Conservation (phyloP, 139 green algal species). For the Tetradesmus obliquus region DNA sequence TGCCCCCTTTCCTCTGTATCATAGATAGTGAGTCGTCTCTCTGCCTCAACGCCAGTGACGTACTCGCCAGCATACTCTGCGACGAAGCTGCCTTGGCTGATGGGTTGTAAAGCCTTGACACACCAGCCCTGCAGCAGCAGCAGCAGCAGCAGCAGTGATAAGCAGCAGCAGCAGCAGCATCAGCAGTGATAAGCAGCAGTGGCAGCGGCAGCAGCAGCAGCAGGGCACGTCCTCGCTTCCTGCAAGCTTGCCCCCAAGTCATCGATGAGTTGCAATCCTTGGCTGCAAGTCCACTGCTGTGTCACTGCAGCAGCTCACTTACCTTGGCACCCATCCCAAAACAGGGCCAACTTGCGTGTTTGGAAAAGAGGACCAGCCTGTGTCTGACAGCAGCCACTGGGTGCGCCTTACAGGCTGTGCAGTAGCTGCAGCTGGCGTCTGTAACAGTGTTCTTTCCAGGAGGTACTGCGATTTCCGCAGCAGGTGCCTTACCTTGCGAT, state of each 20-base stretch:
- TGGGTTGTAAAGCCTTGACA: constrained; percentile 29
- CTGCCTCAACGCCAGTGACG: constrained; percentile 53
- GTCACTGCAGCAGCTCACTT: background rate
- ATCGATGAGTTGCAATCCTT: background rate
- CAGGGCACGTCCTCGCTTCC: too few relatives aligned
- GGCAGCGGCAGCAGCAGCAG: background rate
- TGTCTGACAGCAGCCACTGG: background rate
- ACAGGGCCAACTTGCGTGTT: background rate
- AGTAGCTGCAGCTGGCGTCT: background rate
- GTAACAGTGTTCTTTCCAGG: background rate
- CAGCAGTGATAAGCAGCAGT: background rate
- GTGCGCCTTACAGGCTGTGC: background rate
- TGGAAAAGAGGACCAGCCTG: background rate
- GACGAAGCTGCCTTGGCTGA: constrained; percentile 59
- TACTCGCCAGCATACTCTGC: constrained; percentile 69
- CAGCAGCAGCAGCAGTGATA: background rate
- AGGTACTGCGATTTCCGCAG: background rate
- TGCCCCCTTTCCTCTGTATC: constrained; percentile 58
- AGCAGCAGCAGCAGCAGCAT: background rate
- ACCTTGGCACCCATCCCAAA: background rate
- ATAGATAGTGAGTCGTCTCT: constrained; percentile 59
- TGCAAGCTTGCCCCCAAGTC: background rate
- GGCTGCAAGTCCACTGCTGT: too few relatives aligned
- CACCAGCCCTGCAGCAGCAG: constrained; percentile 58
- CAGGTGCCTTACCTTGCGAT: background rate